Conservation (phyloP, 2,329 filamentous ascomycete species). For the Fusarium marasasianum region DNA sequence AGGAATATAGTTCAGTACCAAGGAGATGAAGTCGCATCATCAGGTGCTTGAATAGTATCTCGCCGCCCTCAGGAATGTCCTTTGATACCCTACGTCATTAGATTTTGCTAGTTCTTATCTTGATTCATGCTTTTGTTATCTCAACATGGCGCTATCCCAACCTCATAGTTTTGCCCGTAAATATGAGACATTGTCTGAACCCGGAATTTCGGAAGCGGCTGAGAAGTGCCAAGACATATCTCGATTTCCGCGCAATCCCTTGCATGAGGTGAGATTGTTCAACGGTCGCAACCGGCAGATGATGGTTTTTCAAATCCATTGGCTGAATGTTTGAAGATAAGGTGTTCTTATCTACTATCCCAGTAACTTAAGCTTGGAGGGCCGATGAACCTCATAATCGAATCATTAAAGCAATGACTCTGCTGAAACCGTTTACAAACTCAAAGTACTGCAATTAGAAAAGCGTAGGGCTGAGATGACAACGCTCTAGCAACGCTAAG, state of each 20-base stretch:
- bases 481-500: slow-evolving; percentile 5
- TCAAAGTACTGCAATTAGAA: not conserved
- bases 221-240: slow-evolving; percentile 14
- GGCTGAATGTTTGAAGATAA: not conserved
- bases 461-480: slow-evolving; percentile 18
- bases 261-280: not conserved
- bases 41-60: not conserved
- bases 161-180: not conserved
- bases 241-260: not conserved
- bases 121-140: not conserved
- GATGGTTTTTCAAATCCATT: not conserved
- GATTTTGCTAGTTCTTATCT: not conserved
- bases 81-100: not conserved
- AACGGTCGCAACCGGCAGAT: slow-evolving; percentile 11
- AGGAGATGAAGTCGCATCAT: not conserved
- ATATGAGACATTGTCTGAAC: not conserved
- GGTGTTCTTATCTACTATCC: not conserved
- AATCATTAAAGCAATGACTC: not conserved
- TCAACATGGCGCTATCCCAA: not conserved
- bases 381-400: not conserved
- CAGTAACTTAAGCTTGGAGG: not conserved
- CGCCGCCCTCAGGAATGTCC: not conserved
- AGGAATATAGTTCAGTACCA: not conserved
- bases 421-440: not conserved
- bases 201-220: not conserved